These are phyloP conservation scores for Leptographium galeiforme DNA, from an alignment of 2,329 filamentous ascomycete species.

Conservation along the genomic window DNA sequence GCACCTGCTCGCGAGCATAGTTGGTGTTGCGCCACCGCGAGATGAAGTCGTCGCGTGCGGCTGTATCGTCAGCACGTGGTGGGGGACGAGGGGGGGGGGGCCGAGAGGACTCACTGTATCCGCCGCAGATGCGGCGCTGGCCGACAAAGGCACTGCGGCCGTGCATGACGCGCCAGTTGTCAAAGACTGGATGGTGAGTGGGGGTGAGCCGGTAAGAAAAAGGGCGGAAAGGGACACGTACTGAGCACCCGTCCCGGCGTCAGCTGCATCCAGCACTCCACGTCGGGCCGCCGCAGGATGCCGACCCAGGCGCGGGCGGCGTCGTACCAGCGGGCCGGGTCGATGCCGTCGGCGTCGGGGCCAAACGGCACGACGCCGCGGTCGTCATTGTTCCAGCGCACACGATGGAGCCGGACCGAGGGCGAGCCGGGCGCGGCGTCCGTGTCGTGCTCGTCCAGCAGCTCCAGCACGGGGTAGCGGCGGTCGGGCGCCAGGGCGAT, in stretches of 20 bases:
- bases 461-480: conserved; percentile 59
- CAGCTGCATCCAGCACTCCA: conserved; percentile 71
- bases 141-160: conserved; percentile 75
- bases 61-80: conserved; percentile 25
- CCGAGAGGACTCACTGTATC: conserved; percentile 55
- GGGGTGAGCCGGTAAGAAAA: no score
- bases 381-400: conserved; percentile 93
- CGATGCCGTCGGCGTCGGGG: conserved; percentile 20
- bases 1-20: conserved; percentile 33
- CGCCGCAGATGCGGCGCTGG: conserved; percentile 77
- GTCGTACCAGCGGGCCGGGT: conserved; percentile 55
- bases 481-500: conserved; percentile 63
- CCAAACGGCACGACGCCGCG: conserved; percentile 53
- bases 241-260: conserved; percentile 64
- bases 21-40: conserved; percentile 65
- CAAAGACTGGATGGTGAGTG: conserved; percentile 52
- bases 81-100: neutral
- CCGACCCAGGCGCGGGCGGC: conserved; percentile 64
- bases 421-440: neutral
- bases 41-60: conserved; percentile 68
- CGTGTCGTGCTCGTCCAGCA: conserved; percentile 26
- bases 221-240: conserved; percentile 20
- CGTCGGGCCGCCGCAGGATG: conserved; percentile 50
- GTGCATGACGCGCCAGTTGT: conserved; percentile 92
- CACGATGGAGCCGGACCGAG: conserved; percentile 29